Base-by-base conservation (phyloP, 1,139 yeast genomes). In the Tardiomyces digboiensis region DNA sequence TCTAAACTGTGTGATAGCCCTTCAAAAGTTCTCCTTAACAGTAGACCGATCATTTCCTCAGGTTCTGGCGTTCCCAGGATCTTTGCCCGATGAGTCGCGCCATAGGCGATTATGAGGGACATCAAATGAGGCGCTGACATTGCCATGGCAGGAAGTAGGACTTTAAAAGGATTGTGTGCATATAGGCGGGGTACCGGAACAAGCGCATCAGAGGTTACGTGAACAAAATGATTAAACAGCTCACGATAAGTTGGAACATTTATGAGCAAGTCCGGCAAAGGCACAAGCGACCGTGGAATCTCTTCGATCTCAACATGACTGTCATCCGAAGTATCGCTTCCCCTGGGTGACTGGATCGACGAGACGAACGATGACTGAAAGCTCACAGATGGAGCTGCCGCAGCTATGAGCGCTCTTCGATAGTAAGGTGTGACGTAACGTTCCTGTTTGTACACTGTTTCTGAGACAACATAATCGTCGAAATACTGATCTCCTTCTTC, bases 71-170 rank as follows among this genome's bases (percentile, higher is more conserved):
- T 71, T 58, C 44, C 65, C 55, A 45, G 66, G 54, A 49, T 53
- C 61, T 52, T 68, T 43, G 46, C 4, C 33, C 37, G 7, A 46
- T 80, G 76, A 4, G 73, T 66, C 0, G 84, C 78, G 1, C 86
- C 77, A 59, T 78, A 80, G 2, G 88, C 87, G 39, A 82, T 60
- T 19, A 82, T 55, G 0, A 82, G 67, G 2, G 84, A 71, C 51
- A 82, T 62, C 12, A 83, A 62, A 29, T 69, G 70, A n/a, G 70
- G 67, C 0, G 84, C 74, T 20, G 72, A 68, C 71, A 82, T 69
- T 0, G 91, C 87, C 75, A 83, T 72, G 50, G 76, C 76, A 0
- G 91, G 88, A 19, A 83, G 60, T 5, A 81, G 62, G 7, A 73
- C 72, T 47, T 73, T 74, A 62, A 82, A 82, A 0, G 91, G 91